Conservation (phyloP, 495 filamentous ascomycete species). For the Daldinia decipiens region DNA sequence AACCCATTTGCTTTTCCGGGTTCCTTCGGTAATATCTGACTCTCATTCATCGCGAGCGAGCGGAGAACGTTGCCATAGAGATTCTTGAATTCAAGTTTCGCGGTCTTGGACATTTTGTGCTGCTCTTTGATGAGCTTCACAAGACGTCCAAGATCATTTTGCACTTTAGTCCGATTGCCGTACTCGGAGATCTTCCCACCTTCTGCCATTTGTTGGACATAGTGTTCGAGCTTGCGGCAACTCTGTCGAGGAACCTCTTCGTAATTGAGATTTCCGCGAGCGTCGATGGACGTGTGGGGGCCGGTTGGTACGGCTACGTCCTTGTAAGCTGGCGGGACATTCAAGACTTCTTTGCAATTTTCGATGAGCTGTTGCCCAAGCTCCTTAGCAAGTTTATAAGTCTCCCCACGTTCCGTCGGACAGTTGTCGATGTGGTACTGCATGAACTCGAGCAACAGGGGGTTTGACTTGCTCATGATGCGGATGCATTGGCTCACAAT, state of each 20-base stretch:
- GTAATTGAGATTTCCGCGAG: slow-evolving; percentile 88
- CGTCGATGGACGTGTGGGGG: slow-evolving; percentile 88
- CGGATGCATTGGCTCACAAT: slow-evolving; percentile 98
- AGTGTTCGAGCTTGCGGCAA: slow-evolving; percentile 97
- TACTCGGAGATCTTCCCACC: slow-evolving; percentile 98
- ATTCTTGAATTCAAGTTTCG: slow-evolving; percentile 92
- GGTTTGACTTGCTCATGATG: slow-evolving; percentile 99
- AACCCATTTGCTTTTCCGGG: slow-evolving; percentile 67
- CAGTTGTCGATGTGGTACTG: slow-evolving; percentile 99
- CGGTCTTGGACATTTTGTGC: slow-evolving; percentile 93
- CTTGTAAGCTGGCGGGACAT: slow-evolving; percentile 87
- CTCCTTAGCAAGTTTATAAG: slow-evolving; percentile 94
- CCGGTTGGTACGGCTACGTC: slow-evolving; percentile 93
- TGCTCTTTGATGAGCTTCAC: slow-evolving; percentile 98
- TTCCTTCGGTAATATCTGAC: slow-evolving; percentile 91
- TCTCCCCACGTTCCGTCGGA: slow-evolving; percentile 95
- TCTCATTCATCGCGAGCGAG: slow-evolving; percentile 95
- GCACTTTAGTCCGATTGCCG: slow-evolving; percentile 96
- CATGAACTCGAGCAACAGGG: slow-evolving; percentile 96
- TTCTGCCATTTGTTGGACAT: slow-evolving; percentile 98
- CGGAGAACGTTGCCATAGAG: slow-evolving; percentile 94
- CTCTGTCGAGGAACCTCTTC: slow-evolving; percentile 87
- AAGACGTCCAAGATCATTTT: slow-evolving; percentile 90
- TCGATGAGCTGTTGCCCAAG: slow-evolving; percentile 95
- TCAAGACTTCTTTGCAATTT: slow-evolving; percentile 94